Evolutionary conservation across 805 yeast genomes (phyloP), one percentile per base, ranked within the genome.

Genomic region (Saccharomycopsis selenospora): DNA sequence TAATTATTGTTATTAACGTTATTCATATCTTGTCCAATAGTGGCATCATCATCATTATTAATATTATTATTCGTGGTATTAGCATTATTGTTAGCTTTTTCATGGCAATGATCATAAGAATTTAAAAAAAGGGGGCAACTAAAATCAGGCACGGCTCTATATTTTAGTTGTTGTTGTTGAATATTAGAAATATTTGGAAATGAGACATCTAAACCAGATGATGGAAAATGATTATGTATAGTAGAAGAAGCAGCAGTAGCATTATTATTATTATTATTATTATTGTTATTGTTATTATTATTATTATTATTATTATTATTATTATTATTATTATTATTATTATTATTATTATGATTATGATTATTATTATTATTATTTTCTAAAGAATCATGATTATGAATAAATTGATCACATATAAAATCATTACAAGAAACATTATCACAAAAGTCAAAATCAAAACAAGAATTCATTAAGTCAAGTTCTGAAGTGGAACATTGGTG

Each of bases 401-500:
- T 29, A 26, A 29, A 52, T 5, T 52, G 52, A 42, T 52, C 55
- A 40, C 55, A 52, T 13, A 52, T 46, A 45, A 51, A 52, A 22
- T 52, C 45, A 25, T 47, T 49, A 42, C 56, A 54, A 3, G 38
- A 27, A 2, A 52, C 43, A 30, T 47, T 41, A 41, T 52, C 55
- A 29, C 55, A 52, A 36, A 54, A 42, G 36, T 54, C 56, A 30
- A 54, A 54, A 26, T 52, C 55, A 45, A 52, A 52, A 40, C 55
- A 52, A 18, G 55, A 49, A 33, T 52, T 52, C 40, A 52, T 52
- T 28, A 52, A 27, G 18, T 52, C 55, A 7, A 52, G 42, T 27
- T 52, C 55, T 3, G 48, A 20, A 11, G 50, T 40, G 3, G 50
- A 20, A 27, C 50, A 46, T 20, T 49, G 46, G 27, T 52, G 55